phyloP scores from a whole-genome alignment of 306 rosid genomes.

The Acacia confusa region DNA sequence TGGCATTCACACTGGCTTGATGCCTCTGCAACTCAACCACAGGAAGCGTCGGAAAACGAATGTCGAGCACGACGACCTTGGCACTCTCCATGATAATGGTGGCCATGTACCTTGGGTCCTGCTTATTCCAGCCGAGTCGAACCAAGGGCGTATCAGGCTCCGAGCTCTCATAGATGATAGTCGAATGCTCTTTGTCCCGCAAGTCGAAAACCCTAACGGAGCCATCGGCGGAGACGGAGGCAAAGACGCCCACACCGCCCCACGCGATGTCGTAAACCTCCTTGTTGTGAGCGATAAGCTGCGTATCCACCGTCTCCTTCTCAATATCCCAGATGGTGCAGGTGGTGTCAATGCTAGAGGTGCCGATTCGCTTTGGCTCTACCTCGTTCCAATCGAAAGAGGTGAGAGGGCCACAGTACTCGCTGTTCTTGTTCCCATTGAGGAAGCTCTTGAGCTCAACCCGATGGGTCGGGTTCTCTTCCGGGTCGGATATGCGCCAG shows the following conservation, averaged over 20 bases:
- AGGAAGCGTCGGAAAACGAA: conserved; percentile 93
- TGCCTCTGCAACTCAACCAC: conserved; percentile 96
- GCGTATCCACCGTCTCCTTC: conserved; percentile 91
- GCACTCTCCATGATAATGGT: conserved; percentile 93
- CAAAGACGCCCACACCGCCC: conserved; percentile 98
- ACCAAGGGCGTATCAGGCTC: conserved; percentile 94
- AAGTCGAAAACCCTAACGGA: conserved; percentile 94
- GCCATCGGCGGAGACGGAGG: conserved; percentile 97
- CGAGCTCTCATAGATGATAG: conserved; percentile 92
- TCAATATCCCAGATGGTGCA: conserved; percentile 98
- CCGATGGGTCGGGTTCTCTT: conserved; percentile 31
- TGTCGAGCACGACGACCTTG: conserved; percentile 94
- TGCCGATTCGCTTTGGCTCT: conserved; percentile 88
- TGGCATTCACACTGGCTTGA: conserved; percentile 86
- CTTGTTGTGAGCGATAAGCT: conserved; percentile 88
- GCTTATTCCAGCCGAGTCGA: conserved; percentile 94
- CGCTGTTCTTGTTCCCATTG: conserved; percentile 94
- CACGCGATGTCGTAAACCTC: conserved; percentile 97
- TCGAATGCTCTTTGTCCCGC: conserved; percentile 94
- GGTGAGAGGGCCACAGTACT: conserved; percentile 86
- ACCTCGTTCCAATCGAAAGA: conserved; percentile 99
- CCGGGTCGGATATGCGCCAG: conserved; percentile 71
- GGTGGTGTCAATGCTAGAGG: conserved; percentile 96
- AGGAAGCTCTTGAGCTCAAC: conserved; percentile 75
- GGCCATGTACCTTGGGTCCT: conserved; percentile 97